Percentiles rank a stretch among this genome's conserved stretches.
phyloP scores from a whole-genome alignment of 169 alveolate genomes.

The Cryptosporidium tyzzeri region DNA sequence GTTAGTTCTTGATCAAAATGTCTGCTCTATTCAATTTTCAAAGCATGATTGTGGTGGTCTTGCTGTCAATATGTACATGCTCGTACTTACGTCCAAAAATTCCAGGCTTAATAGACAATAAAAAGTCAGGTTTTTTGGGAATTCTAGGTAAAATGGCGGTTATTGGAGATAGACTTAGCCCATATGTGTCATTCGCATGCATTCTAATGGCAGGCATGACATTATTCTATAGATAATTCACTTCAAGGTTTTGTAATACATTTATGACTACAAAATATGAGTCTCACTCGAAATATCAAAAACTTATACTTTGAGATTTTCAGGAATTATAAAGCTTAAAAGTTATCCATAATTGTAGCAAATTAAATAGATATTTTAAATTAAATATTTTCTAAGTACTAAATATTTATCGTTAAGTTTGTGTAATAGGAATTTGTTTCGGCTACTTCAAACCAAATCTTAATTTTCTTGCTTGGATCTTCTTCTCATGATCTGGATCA shows the following conservation, averaged over 20 bases:
- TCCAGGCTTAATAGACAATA: conserved; percentile 89
- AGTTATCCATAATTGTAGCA: not conserved
- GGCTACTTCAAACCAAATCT: conserved; percentile 48
- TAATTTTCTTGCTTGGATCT: conserved; percentile 64
- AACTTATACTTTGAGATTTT: not conserved
- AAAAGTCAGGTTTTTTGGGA: conserved; percentile 92
- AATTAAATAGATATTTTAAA: not conserved
- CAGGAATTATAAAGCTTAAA: conserved; percentile 1
- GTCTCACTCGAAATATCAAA: not conserved
- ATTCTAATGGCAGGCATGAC: conserved; percentile 89
- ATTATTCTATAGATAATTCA: conserved; percentile 86
- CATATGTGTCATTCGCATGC: conserved; percentile 92
- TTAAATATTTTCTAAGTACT: conserved; percentile 4
- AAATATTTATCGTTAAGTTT: not conserved
- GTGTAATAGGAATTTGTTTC: not conserved
- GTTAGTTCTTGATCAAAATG: conserved; percentile 77
- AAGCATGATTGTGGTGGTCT: conserved; percentile 89
- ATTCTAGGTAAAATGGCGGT: conserved; percentile 94
- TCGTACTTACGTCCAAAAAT: conserved; percentile 90
- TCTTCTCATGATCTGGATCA: conserved; percentile 56
- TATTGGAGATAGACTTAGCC: conserved; percentile 95
- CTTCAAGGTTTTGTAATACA: not conserved
- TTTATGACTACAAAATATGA: not conserved
- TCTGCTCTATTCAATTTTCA: conserved; percentile 94
- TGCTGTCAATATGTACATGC: conserved; percentile 94